These are phyloP conservation scores for Aureobasidium sp. DNA, from an alignment of 2,329 filamentous ascomycete species.

Conservation along the genomic window DNA sequence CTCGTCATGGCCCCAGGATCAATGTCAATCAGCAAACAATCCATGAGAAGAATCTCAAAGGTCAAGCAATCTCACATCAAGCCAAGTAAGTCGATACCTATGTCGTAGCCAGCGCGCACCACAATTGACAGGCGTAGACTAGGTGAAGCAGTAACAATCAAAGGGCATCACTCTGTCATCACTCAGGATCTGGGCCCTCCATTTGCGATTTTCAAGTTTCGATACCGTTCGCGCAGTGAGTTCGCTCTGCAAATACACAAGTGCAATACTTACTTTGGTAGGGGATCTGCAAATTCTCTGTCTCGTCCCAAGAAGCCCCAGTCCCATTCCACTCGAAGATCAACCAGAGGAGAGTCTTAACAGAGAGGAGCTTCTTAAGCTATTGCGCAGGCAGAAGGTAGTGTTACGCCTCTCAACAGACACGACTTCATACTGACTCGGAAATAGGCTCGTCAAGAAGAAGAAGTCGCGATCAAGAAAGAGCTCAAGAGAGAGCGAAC, in stretches of 20 bases:
- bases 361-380: conserved; percentile 15
- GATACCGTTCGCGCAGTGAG: conserved; percentile 19
- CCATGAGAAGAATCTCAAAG: conserved; percentile 19
- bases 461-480: background rate
- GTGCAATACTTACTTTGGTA: conserved; percentile 13
- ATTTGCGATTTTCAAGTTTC: conserved; percentile 19
- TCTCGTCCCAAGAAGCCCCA: conserved; percentile 19
- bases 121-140: background rate
- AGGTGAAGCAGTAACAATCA: background rate
- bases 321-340: conserved; percentile 17
- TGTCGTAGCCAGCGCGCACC: too few species aligned
- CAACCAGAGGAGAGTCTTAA: conserved; percentile 13
- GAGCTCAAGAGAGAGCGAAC: conserved; percentile 5
- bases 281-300: conserved; percentile 15
- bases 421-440: background rate
- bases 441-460: background rate
- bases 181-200: conserved; percentile 22
- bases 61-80: conserved; percentile 16
- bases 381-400: conserved; percentile 13
- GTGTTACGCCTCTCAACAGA: too few species aligned
- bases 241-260: conserved; percentile 19
- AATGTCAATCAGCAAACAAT: conserved; percentile 1
- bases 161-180: background rate
- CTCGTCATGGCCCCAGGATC: too few species aligned
- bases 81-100: conserved; percentile 5